Evolutionary conservation across 2,329 filamentous ascomycete genomes (phyloP), one percentile per base, ranked within the genome.

Genomic region (Simplicillium aogashimaense): DNA sequence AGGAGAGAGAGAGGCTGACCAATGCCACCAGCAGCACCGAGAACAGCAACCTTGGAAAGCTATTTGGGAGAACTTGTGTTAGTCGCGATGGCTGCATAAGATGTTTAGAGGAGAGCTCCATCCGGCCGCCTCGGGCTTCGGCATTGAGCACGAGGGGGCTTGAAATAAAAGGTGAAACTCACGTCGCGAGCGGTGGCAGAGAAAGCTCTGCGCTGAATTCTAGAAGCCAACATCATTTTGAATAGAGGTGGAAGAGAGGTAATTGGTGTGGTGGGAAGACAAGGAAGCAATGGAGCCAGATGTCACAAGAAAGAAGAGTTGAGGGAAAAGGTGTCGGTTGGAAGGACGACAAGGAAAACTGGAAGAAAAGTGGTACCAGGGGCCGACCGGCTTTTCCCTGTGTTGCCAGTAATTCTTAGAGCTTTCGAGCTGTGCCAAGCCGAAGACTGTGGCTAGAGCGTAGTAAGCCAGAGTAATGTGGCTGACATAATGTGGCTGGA

Each of bases 1-100:
- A 98, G 83, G 53, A 98, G 84, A 44, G 92, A 98, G 59, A 98
- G 76, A 60, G 92, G 92, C 69, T 98, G 92, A 67, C 92, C 92
- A 72, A 98, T 98, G 69, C 92, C 92, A 72, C 92, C 92, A 60
- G 84, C 84, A 54, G 92, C 92, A 75, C 92, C 92, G 65, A 97
- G 86, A 54, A 98, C 88, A 61, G 89, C 81, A 58, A 98, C 92
- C 80, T 97, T 97, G 70, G 89, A 94, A 61, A 88, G 79, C 92
- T 98, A 52, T 35, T 47, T 15, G 35, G 35, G 29, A 28, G 33
- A 35, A 16, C 36, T 52, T 44, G 54, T 47, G 20, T 25, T 25
- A 25, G 20, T 38, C 52, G 50, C 41, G 47, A 20, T 45, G 35
- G 48, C 38, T 36, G 40, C 29, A 30, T 29, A 35, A 35, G 13